Evolutionary conservation across 805 yeast species (phyloP).

Genomic region (Ogataea chonburiensis): DNA sequence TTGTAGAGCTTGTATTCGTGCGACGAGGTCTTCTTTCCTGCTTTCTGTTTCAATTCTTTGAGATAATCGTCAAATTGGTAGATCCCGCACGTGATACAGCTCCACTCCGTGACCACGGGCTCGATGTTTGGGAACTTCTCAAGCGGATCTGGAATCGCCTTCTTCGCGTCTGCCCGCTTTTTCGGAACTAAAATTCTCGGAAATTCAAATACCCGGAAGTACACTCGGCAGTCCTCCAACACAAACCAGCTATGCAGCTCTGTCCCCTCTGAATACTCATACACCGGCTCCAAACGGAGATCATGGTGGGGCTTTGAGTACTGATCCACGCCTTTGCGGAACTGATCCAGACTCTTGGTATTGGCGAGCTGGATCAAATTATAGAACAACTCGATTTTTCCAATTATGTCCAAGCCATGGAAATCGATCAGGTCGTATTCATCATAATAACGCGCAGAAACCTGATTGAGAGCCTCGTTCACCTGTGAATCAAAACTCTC

Average conservation of each 20-base stretch:
- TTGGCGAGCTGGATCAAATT: conserved; percentile 39
- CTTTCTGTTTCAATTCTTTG: conserved; percentile 31
- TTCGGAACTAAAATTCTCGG: conserved; percentile 38
- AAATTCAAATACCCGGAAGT: conserved; percentile 37
- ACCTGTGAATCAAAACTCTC: conserved; percentile 31
- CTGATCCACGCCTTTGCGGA: conserved; percentile 49
- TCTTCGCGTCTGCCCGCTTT: conserved; percentile 30
- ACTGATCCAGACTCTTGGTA: conserved; percentile 42
- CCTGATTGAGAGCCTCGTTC: conserved; percentile 21
- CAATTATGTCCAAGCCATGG: conserved; percentile 37
- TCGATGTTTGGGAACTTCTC: conserved; percentile 29
- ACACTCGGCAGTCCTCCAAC: conserved; percentile 53
- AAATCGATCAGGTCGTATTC: conserved; percentile 17
- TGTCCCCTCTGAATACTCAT: conserved; percentile 15
- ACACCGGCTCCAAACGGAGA: conserved; percentile 24
- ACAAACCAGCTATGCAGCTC: conserved; percentile 34
- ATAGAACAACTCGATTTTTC: conserved; percentile 50
- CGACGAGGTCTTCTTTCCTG: conserved; percentile 29
- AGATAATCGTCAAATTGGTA: conserved; percentile 41
- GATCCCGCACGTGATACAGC: conserved; percentile 43
- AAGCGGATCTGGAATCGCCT: conserved; percentile 23
- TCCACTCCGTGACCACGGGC: conserved; percentile 38
- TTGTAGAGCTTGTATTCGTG: conserved; percentile 31
- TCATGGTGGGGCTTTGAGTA: conserved; percentile 29
- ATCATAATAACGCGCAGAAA: conserved; percentile 6